Base-by-base conservation (phyloP, 2,329 filamentous ascomycete genomes). In the Fusarium tuaranense region DNA sequence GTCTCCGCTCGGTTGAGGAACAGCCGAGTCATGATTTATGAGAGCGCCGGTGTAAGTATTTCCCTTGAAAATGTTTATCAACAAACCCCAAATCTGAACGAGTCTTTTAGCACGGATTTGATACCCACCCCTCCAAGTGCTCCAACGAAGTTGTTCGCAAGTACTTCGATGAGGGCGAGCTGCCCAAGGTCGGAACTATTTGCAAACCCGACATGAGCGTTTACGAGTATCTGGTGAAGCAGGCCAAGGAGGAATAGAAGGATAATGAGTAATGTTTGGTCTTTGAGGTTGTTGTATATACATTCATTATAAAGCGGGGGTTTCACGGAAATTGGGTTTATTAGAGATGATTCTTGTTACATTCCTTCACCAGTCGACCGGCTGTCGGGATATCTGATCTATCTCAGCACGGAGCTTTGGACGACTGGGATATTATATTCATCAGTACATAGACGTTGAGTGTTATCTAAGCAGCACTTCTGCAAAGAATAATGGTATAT, bases 31-130 rank as follows among this genome's bases (percentile, higher is more conserved):
- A 32, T 73, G 59, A 25, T 73, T 2, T 66, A 73, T 27, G 68
- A 61, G 25, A 65, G 71, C 12, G 59, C 61, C 9, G 71, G 71
- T 8, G 71, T 73, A 69, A 68, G 71, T 68, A 46, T 30, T 6
- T 55, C 27, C 13, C 9, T 34, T 12, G 7, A 55, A 32, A 55
- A 20, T 55, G 27, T 9, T 18, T 25, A 59, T 27, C 6, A 20
- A 12, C 2, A 51, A 51, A 25, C 27, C 46, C 44, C 8, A 16
- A 18, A 16, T n/a, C 51, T 55, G 36, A 57, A 7, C 16, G 27
- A 34, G 44, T 34, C 46, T 25, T n/a, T 9, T 46, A 65, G 63
- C 63, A 65, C 22, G 63, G 63, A 25, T n/a, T 59, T 4, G 27
- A 16, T 16, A 6, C 14, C 8, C 51, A 58, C 20, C 14, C 34